Evolutionary conservation across 805 yeast genomes (phyloP).

Genomic region (Kodamaea leandrae): DNA sequence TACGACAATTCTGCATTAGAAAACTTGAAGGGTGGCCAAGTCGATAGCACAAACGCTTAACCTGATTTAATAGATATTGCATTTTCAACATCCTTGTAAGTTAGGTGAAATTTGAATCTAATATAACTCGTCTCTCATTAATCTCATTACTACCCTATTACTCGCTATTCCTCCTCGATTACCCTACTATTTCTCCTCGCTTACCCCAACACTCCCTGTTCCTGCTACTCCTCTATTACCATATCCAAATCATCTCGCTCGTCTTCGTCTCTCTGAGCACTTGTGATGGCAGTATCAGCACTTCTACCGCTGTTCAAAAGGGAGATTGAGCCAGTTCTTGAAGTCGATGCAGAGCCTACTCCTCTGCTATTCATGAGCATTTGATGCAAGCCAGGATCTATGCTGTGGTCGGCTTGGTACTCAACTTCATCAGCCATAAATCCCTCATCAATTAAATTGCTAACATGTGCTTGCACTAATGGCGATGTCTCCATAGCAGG

Average conservation of each 20-base stretch:
- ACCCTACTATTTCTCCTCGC: too few relatives aligned
- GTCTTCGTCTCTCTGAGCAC: conserved; percentile 16
- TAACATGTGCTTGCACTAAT: conserved; percentile 7
- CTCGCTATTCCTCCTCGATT: too few relatives aligned
- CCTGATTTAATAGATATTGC: background rate
- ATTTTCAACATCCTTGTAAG: too few relatives aligned
- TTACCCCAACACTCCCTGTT: too few relatives aligned
- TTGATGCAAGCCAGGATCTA: conserved; percentile 16
- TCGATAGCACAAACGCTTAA: too few relatives aligned
- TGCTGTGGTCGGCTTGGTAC: conserved; percentile 40
- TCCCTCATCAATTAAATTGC: conserved; percentile 33
- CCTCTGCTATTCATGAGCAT: conserved; percentile 17
- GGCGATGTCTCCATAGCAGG: conserved; percentile 1
- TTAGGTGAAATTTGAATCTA: too few relatives aligned
- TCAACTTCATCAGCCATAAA: conserved; percentile 49
- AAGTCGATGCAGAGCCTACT: conserved; percentile 3
- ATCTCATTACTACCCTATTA: too few relatives aligned
- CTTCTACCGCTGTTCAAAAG: conserved; percentile 18
- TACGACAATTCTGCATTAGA: conserved; percentile 1
- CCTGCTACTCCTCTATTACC: conserved; percentile 36
- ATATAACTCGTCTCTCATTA: too few relatives aligned
- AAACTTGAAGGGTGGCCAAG: background rate
- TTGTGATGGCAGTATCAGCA: conserved; percentile 17
- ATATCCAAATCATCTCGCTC: conserved; percentile 40
- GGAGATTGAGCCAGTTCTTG: conserved; percentile 5